Evolutionary conservation across 768 basidiomycete species (phyloP), one percentile per base, ranked within the genome.

Genomic region (Russula emetica): DNA sequence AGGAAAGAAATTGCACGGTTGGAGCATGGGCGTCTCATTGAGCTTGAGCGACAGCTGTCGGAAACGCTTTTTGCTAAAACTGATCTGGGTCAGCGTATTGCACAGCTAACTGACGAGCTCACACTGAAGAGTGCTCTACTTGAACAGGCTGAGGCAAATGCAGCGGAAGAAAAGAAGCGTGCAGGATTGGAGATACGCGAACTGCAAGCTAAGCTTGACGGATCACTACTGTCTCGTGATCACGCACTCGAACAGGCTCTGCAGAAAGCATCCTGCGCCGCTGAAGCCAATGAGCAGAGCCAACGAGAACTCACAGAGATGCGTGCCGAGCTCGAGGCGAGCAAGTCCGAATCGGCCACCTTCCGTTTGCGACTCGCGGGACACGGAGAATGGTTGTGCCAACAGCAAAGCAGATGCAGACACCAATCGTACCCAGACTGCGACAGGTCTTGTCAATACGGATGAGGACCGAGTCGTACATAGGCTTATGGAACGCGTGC

Each of bases 221-320:
- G 97, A 98, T 94, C 76, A 98, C 94, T 77, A 5, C 76, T 79
- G 92, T 98, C 98, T 80, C 94, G 97, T 75, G 96, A 95, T 54
- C 87, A 93, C 70, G 86, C 94, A 1, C 78, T 98, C 56, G 93
- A 95, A 8, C 85, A 87, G 87, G 81, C 72, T 24, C 73, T 75
- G 28, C 75, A 75, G 32, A 7, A 32, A 9, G 32, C 91, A 3
- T 76, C 82, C 2, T 86, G 94, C 7, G 83, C 91, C 0, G 83
- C 85, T 13, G 94, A 98, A 72, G 80, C 92, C 52, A 89, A 32
- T 32, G 0, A 9, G 32, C 32, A 32, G 32, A 83, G 74, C 38
- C 80, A 83, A 45, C 77, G 96, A 24, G 94, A 96, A 66, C 70
- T 96, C 44, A 82, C 84, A 10, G 90, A 94, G 58, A 78, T 91